Evolutionary conservation across 176 grass and related monocot species (phyloP).

Genomic region (Hsuehochloa calcarea): DNA sequence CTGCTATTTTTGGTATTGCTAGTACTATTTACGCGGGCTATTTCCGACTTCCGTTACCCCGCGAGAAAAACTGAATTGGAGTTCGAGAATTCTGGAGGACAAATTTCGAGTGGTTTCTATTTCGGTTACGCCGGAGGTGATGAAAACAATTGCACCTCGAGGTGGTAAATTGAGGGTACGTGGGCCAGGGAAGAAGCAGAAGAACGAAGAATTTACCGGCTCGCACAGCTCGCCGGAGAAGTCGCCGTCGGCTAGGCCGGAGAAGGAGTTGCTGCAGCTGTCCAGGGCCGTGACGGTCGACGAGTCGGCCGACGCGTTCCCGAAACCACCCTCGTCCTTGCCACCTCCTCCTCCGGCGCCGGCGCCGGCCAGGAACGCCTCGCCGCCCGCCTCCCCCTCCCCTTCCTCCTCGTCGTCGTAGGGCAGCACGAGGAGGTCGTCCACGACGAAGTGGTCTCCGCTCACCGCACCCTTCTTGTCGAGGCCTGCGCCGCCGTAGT

Average conservation of each 20-base stretch:
- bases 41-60: slow-evolving; percentile 21
- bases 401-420: slow-evolving; percentile 72
- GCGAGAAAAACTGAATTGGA: neutral
- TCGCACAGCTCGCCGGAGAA: slow-evolving; percentile 75
- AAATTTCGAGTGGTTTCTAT: neutral
- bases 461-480: neutral
- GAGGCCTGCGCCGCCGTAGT: neutral
- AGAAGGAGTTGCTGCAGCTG: slow-evolving; percentile 87
- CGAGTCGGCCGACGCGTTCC: slow-evolving; percentile 64
- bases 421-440: slow-evolving; percentile 79
- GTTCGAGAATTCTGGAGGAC: neutral
- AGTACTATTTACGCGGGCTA: neutral
- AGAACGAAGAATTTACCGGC: slow-evolving; percentile 47
- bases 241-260: slow-evolving; percentile 51
- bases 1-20: slow-evolving; percentile 18
- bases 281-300: slow-evolving; percentile 81
- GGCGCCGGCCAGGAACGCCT: neutral
- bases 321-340: slow-evolving; percentile 29
- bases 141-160: neutral
- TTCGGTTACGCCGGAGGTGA: neutral
- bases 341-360: neutral
- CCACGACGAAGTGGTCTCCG: slow-evolving; percentile 70
- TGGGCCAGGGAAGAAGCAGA: neutral
- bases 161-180: neutral
- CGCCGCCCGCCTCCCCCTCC: neutral